Evolutionary conservation across 179 eudicot genomes (phyloP), one percentile per base, ranked within the genome.

Genomic region (Corrigiola litoralis): DNA sequence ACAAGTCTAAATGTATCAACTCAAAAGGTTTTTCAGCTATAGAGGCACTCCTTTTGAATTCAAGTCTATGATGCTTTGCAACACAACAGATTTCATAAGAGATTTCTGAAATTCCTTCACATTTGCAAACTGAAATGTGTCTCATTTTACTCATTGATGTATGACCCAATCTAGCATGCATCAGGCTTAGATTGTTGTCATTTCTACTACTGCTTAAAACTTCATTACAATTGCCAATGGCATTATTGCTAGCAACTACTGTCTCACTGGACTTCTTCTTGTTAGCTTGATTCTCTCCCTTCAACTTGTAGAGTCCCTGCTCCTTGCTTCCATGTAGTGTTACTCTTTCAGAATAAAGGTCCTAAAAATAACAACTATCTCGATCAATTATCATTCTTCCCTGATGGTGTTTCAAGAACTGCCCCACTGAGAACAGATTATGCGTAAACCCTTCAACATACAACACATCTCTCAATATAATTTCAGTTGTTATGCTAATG

Each of bases 81-180:
- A 29, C 4, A 2, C 10, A 14, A 61, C 41, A 41, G 1, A 34
- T 41, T 20, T 61, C 41, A 44, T 52, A 61, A 1, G 27, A 34
- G 0, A 40, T 2, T 1, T 34, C 23, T 13, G 8, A 14, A 4
- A 61, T 14, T 23, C 9, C 32, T 9, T 17, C 1, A 25, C 3
- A 27, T 10, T 13, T 10, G 4, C 36, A 11, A n/a, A 3, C 11
- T 10, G 0, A 10, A 10, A 53, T n/a, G n/a, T 53, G 38, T 4
- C 28, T 53, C 6, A 53, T 6, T 10, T 53, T 53, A 0, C 12
- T n/a, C 0, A 27, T 12, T 3, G 58, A 53, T 27, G 7, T 6
- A 11, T 53, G 58, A 27, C 58, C 58, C 6, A 53, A 29, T 53
- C 58, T 53, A 13, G 58, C 37, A 53, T 53, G n/a, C n/a, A n/a